A percentile compares a stretch with the other conserved stretches of the same genome.
Evolutionary conservation across 176 grass and related monocot genomes (phyloP).

Genomic region (Carex parvula): DNA sequence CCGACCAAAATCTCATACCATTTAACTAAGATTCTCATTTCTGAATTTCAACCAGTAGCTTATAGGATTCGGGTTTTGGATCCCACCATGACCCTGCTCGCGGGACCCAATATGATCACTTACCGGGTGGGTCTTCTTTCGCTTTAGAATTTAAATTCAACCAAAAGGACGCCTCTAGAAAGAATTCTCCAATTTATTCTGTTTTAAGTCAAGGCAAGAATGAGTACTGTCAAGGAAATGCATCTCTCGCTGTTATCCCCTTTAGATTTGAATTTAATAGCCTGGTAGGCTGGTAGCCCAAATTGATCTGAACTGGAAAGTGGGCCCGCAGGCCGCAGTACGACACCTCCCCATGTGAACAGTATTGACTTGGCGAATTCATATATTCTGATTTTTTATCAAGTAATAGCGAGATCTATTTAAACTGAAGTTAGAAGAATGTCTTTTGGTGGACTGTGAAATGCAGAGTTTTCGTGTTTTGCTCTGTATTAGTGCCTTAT

Average conservation of each 20-base stretch:
- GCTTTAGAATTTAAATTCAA: background rate
- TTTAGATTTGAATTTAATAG: background rate
- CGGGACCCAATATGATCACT: background rate
- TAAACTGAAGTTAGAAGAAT: too few relatives aligned
- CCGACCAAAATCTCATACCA: background rate
- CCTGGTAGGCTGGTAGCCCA: background rate
- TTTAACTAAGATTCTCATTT: background rate
- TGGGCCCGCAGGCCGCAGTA: background rate
- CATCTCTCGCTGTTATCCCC: background rate
- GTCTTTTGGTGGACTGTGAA: too few relatives aligned
- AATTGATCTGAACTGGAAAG: background rate
- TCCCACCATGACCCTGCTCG: background rate
- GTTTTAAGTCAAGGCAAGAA: background rate
- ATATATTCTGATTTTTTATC: background rate
- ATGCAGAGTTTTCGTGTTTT: too few relatives aligned
- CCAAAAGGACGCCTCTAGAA: background rate
- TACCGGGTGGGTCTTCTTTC: background rate
- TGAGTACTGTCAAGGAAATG: background rate
- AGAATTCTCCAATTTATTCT: background rate
- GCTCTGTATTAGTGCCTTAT: too few relatives aligned
- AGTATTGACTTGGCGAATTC: background rate
- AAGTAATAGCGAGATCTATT: background rate
- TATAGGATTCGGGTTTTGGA: background rate
- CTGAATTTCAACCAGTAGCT: background rate
- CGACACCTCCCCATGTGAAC: background rate